Conservation (phyloP, 2,329 filamentous ascomycete species). For the Geosmithia putterillii region DNA sequence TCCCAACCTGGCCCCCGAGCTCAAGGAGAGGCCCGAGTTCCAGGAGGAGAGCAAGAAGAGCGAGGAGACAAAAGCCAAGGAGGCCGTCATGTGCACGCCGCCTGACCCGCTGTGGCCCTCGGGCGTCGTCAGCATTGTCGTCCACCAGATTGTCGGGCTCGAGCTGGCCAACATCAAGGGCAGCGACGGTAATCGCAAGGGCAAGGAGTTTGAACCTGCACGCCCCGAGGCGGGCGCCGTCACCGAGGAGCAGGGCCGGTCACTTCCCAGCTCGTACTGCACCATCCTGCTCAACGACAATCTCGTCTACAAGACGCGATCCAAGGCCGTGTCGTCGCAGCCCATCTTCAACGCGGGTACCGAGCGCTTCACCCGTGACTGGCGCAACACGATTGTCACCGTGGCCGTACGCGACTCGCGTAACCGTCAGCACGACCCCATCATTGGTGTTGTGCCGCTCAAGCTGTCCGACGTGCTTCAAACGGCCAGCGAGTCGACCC, state of each 20-base stretch:
- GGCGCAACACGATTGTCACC: slow-evolving; percentile 77
- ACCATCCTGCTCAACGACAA: slow-evolving; percentile 86
- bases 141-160: slow-evolving; percentile 92
- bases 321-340: slow-evolving; percentile 86
- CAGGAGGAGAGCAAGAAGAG: slow-evolving; percentile 74
- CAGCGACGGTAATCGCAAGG: slow-evolving; percentile 67
- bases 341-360: slow-evolving; percentile 97
- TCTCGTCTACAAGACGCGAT: slow-evolving; percentile 82
- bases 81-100: slow-evolving; percentile 79
- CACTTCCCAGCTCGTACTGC: slow-evolving; percentile 84
- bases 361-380: slow-evolving; percentile 85
- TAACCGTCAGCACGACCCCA: slow-evolving; percentile 86
- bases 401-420: slow-evolving; percentile 80
- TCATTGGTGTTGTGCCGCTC: slow-evolving; percentile 82
- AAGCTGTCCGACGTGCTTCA: slow-evolving; percentile 81
- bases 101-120: slow-evolving; percentile 95
- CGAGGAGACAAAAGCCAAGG: slow-evolving; percentile 58
- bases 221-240: slow-evolving; percentile 70
- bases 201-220: slow-evolving; percentile 80
- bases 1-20: slow-evolving; percentile 57
- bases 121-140: slow-evolving; percentile 71
- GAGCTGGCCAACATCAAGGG: slow-evolving; percentile 88
- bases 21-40: slow-evolving; percentile 63
- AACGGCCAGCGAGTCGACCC: slow-evolving; percentile 71
- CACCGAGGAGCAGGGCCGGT: slow-evolving; percentile 68